These are phyloP conservation scores for Botrytis squamosa DNA, from an alignment of 2,329 filamentous ascomycete genomes.

Conservation along the genomic window DNA sequence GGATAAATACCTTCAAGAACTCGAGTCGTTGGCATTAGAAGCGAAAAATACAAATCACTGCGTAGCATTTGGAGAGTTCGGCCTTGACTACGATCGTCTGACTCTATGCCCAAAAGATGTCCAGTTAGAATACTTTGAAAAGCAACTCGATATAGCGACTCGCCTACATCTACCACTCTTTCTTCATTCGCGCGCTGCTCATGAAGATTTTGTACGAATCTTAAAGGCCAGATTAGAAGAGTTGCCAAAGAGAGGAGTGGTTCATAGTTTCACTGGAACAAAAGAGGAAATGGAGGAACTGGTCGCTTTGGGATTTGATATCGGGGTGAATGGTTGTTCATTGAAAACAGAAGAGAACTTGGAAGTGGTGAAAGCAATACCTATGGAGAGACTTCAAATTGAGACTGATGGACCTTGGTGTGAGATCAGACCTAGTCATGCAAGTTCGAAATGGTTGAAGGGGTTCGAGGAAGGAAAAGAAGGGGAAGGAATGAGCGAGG, in stretches of 20 bases:
- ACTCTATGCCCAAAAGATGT: constrained; percentile 75
- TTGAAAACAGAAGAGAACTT: constrained; percentile 94
- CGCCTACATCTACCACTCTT: constrained; percentile 84
- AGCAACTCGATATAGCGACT: constrained; percentile 51
- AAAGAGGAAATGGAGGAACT: constrained; percentile 79
- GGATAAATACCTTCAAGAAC: constrained; percentile 52
- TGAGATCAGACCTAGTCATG: constrained; percentile 86
- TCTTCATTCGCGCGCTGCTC: constrained; percentile 85
- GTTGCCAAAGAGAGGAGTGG: constrained; percentile 74
- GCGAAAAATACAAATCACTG: constrained; percentile 44
- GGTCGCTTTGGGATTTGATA: constrained; percentile 76
- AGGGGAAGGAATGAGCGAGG: constrained; percentile 27
- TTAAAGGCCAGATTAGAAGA: constrained; percentile 62
- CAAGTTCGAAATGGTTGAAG: constrained; percentile 50
- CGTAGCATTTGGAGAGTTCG: constrained; percentile 90
- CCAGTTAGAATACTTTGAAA: constrained; percentile 81
- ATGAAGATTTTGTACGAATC: constrained; percentile 76
- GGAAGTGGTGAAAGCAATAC: constrained; percentile 75
- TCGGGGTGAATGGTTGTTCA: constrained; percentile 96
- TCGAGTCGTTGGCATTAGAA: constrained; percentile 63
- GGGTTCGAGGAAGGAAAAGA: constrained; percentile 31
- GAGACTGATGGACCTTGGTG: constrained; percentile 99
- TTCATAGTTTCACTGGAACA: constrained; percentile 94
- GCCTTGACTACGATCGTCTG: constrained; percentile 92
- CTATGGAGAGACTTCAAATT: constrained; percentile 78